Percentiles rank a stretch among this genome's conserved stretches.
Conservation (phyloP, 371 early-diverging fungal species). For the Polyrhizophydium stewartii region DNA sequence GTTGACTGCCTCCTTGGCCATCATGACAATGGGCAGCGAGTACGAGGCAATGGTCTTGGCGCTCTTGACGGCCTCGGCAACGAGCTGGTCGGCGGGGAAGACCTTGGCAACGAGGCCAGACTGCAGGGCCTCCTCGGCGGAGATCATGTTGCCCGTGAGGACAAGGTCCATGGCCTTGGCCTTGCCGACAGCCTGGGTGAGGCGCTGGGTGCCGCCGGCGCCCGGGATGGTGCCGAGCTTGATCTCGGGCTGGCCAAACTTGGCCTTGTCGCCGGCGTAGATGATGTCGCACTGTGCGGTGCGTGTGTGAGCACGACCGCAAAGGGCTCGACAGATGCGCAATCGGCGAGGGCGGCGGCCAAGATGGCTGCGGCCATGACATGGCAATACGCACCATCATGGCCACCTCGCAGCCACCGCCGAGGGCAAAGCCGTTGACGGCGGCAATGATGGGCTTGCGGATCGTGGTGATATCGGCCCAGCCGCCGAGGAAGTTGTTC, state of each 20-base stretch:
- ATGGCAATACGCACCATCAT: conserved; percentile 68
- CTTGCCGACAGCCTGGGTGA: conserved; percentile 94
- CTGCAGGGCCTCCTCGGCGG: conserved; percentile 83
- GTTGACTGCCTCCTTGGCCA: conserved; percentile 96
- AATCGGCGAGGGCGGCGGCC: neutral
- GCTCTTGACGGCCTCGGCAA: conserved; percentile 88
- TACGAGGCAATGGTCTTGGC: conserved; percentile 79
- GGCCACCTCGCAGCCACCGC: conserved; percentile 98
- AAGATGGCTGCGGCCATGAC: neutral
- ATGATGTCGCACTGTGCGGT: conserved; percentile 71
- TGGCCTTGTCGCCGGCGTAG: conserved; percentile 95
- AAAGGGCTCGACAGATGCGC: neutral
- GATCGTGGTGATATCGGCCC: conserved; percentile 84
- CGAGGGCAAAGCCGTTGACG: conserved; percentile 96
- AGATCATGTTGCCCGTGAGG: conserved; percentile 82
- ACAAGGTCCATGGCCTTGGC: conserved; percentile 97
- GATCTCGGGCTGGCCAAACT: conserved; percentile 98
- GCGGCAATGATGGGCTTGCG: conserved; percentile 97
- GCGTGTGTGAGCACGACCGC: neutral
- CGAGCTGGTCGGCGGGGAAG: conserved; percentile 79
- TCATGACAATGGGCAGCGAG: conserved; percentile 85
- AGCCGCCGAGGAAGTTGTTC: conserved; percentile 87
- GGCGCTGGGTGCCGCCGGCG: conserved; percentile 63
- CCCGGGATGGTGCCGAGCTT: conserved; percentile 94
- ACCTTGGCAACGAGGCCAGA: conserved; percentile 88